Conservation (phyloP, 176 grass and related monocot species). For the Musa itinerans region DNA sequence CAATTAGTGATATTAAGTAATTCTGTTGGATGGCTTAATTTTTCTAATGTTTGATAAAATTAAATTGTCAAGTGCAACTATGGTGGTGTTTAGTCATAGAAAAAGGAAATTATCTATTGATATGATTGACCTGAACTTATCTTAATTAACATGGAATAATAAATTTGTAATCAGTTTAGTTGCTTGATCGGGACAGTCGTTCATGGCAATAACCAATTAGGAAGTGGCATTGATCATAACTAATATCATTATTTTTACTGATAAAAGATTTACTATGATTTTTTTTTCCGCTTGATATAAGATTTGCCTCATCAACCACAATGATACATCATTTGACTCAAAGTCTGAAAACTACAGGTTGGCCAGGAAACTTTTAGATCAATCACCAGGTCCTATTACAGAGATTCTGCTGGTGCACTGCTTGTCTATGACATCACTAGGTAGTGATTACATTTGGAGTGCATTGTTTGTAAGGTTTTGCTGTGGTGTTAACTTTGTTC, state of each 20-base stretch:
- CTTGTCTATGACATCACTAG: not conserved
- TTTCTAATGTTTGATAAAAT: no score
- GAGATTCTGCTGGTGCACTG: not conserved
- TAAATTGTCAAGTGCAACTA: no score
- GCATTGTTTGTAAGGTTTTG: not conserved
- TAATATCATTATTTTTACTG: not conserved
- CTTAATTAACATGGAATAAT: no score
- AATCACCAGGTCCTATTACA: not conserved
- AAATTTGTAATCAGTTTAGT: no score
- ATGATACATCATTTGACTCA: not conserved
- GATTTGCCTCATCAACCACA: not conserved
- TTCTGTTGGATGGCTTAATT: no score
- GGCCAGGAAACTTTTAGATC: not conserved
- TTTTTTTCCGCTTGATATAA: not conserved
- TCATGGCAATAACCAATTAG: no score
- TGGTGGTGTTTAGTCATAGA: not conserved
- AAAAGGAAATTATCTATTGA: not conserved
- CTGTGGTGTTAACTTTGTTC: not conserved
- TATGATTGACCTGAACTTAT: not conserved
- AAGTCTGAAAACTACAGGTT: not conserved
- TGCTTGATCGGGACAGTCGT: no score
- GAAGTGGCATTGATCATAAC: not conserved
- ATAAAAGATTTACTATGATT: not conserved
- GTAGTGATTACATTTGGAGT: not conserved
- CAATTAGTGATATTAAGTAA: no score